phyloP scores from a whole-genome alignment of 768 basidiomycete genomes.

The Panaeolus papilionaceus region DNA sequence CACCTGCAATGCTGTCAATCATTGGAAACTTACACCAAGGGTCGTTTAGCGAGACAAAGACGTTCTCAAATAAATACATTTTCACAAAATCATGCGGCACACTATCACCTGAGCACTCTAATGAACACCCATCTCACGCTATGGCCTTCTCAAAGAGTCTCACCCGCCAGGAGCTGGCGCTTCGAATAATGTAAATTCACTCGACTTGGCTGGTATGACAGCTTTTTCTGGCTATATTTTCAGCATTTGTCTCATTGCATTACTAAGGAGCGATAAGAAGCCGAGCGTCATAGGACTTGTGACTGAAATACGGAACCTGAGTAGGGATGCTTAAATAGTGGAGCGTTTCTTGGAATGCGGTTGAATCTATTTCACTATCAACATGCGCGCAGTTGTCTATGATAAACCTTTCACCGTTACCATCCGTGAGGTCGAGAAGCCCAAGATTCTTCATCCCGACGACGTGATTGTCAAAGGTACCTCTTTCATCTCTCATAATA shows the following conservation, averaged over 20 bases:
- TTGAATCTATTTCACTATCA: not conserved
- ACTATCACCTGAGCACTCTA: not conserved
- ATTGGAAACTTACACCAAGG: not conserved
- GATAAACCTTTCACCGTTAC: constrained; percentile 54
- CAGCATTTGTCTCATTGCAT: not conserved
- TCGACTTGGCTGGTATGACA: not conserved
- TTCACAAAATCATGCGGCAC: not conserved
- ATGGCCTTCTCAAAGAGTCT: not conserved
- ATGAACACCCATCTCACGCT: constrained; percentile 8
- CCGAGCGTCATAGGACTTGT: not conserved
- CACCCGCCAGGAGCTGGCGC: not conserved
- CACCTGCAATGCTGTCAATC: not conserved
- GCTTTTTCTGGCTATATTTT: not conserved
- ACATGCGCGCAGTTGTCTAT: constrained; percentile 63
- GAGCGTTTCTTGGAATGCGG: not conserved
- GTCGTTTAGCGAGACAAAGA: not conserved
- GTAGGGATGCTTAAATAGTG: not conserved
- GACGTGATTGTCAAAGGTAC: constrained; percentile 57
- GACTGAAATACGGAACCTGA: not conserved
- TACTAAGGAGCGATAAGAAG: constrained; percentile 5
- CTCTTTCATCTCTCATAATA: constrained; percentile 3
- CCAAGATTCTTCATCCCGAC: constrained; percentile 55
- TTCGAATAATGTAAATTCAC: not conserved
- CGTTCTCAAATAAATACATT: not conserved
- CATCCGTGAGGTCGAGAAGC: constrained; percentile 52